Conservation (phyloP, 108 stramenopile genomes). For the Phaeodactylum tricornutum region DNA sequence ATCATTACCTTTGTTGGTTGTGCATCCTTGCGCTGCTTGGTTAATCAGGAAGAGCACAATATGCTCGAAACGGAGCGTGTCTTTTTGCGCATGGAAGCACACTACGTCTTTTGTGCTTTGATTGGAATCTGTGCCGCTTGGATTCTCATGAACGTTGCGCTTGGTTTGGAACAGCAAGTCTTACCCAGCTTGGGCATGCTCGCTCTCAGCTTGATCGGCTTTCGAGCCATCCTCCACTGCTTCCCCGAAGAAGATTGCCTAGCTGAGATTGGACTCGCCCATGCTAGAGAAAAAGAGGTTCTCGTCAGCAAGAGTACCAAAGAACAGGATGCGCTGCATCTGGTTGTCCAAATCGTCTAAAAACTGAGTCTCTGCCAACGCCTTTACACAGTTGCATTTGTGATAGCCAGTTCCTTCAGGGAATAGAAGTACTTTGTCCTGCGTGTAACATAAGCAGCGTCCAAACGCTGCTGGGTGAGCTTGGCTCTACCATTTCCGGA, state of each 20-base stretch:
- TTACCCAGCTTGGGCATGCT: constrained; percentile 1
- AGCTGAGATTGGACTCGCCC: neutral
- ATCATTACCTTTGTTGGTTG: neutral
- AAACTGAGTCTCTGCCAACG: too few relatives aligned
- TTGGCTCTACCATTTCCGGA: too few relatives aligned
- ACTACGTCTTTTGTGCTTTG: constrained; percentile 1
- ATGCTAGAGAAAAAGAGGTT: too few relatives aligned
- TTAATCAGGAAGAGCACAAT: neutral
- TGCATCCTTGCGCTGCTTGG: neutral
- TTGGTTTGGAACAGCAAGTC: constrained; percentile 1
- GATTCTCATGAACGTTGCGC: constrained; percentile 1
- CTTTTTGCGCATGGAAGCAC: constrained; percentile 8
- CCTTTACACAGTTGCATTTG: too few relatives aligned
- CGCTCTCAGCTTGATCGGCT: neutral
- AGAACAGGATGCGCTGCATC: too few relatives aligned
- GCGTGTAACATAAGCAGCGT: too few relatives aligned
- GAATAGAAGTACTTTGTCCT: too few relatives aligned
- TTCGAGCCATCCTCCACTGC: constrained; percentile 5
- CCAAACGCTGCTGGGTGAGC: too few relatives aligned
- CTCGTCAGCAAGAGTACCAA: too few relatives aligned
- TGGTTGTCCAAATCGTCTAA: too few relatives aligned
- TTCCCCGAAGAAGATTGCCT: constrained; percentile 6
- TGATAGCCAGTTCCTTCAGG: too few relatives aligned
- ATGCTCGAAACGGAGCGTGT: neutral
- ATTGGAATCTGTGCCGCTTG: constrained; percentile 5